These are phyloP conservation scores for Pyrenochaeta sp. DNA, from an alignment of 2,329 filamentous ascomycete genomes.

Conservation along the genomic window DNA sequence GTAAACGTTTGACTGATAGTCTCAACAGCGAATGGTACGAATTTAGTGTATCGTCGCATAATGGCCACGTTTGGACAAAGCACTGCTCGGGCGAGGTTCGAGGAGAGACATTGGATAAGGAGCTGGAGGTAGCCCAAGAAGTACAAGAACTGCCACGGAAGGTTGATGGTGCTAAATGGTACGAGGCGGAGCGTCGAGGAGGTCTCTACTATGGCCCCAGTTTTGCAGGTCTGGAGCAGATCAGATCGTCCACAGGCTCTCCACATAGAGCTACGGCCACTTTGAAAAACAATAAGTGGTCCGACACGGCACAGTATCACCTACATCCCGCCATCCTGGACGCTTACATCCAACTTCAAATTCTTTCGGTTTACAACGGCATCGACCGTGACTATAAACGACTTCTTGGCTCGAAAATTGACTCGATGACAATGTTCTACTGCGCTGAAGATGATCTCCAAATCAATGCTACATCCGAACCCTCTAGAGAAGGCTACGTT, in stretches of 20 bases:
- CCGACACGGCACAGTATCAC: background rate
- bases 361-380: background rate
- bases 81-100: conserved; percentile 22
- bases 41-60: conserved; percentile 19
- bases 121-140: background rate
- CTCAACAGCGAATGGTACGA: conserved; percentile 20
- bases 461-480: too few species aligned
- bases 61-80: conserved; percentile 26
- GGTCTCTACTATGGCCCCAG: background rate
- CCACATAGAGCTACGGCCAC: background rate
- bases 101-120: background rate
- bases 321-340: background rate
- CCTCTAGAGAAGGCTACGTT: too few species aligned
- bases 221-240: conserved; percentile 1
- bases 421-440: too few species aligned
- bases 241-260: background rate
- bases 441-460: too few species aligned
- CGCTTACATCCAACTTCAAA: background rate
- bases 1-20: conserved; percentile 11
- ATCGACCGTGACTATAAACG: background rate
- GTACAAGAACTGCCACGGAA: background rate
- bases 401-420: background rate
- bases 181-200: background rate
- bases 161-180: background rate
- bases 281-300: background rate